phyloP scores from a whole-genome alignment of 2,329 filamentous ascomycete genomes.

The Alternaria angustiovoidea region DNA sequence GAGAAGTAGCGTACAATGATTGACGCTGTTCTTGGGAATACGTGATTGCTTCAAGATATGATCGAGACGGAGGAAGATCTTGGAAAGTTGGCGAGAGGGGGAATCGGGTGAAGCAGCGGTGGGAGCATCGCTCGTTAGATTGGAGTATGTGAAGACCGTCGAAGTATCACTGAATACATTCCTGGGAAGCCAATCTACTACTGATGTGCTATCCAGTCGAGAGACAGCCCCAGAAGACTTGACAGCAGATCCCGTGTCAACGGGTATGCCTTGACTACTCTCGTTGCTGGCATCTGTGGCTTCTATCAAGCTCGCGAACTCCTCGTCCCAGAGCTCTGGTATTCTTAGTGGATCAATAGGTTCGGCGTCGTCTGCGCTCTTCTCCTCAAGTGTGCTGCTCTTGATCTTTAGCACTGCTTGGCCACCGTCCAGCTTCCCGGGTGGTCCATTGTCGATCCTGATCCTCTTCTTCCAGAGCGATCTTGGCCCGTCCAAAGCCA shows the following conservation, averaged over 20 bases:
- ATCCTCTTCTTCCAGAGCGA: slow-evolving; percentile 77
- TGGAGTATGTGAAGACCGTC: slow-evolving; percentile 60
- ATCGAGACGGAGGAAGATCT: slow-evolving; percentile 51
- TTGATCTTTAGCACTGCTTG: slow-evolving; percentile 74
- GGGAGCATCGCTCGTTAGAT: slow-evolving; percentile 28
- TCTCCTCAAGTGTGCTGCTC: slow-evolving; percentile 63
- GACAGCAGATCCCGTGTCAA: slow-evolving; percentile 15
- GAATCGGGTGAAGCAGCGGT: slow-evolving; percentile 5
- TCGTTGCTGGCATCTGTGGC: slow-evolving; percentile 8
- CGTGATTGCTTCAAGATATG: slow-evolving; percentile 34
- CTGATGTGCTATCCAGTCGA: not conserved
- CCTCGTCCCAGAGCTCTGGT: slow-evolving; percentile 72
- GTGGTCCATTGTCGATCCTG: slow-evolving; percentile 63
- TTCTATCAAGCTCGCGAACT: slow-evolving; percentile 59
- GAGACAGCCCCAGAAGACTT: not conserved
- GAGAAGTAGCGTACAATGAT: slow-evolving; percentile 70
- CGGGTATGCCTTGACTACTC: slow-evolving; percentile 5
- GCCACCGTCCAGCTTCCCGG: slow-evolving; percentile 75
- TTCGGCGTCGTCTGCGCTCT: slow-evolving; percentile 40
- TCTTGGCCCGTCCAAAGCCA: slow-evolving; percentile 81
- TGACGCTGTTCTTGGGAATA: slow-evolving; percentile 40
- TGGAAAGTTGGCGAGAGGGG: slow-evolving; percentile 44
- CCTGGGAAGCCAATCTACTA: slow-evolving; percentile 21
- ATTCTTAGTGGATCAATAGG: slow-evolving; percentile 56
- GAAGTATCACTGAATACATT: slow-evolving; percentile 34